A percentile compares a stretch with the other conserved stretches of the same genome.
These are phyloP conservation scores for Suhomyces canberraensis DNA, from an alignment of 805 yeast genomes.

Conservation along the genomic window DNA sequence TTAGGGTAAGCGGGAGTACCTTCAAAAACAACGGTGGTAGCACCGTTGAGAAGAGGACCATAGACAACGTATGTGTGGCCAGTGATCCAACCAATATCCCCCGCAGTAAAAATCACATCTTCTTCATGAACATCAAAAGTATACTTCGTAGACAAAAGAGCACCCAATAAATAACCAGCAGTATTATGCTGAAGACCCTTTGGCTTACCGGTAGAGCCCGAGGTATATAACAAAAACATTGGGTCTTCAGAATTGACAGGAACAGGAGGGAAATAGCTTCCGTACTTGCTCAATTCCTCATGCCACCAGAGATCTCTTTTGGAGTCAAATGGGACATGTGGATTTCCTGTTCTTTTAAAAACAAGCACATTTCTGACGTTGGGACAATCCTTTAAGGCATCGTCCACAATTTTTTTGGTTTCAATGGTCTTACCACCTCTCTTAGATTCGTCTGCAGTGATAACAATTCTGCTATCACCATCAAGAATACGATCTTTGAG, in stretches of 20 bases:
- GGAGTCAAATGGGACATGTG: constrained; percentile 64
- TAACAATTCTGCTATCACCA: constrained; percentile 80
- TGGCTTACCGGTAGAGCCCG: constrained; percentile 98
- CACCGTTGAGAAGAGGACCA: constrained; percentile 86
- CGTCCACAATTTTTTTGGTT: constrained; percentile 93
- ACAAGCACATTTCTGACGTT: constrained; percentile 81
- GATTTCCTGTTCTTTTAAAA: constrained; percentile 80
- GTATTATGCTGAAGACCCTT: constrained; percentile 96
- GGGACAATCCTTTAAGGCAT: constrained; percentile 76
- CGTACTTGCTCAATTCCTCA: constrained; percentile 76
- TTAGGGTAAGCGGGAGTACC: constrained; percentile 97
- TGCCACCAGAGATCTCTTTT: constrained; percentile 97
- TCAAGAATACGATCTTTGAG: constrained; percentile 86
- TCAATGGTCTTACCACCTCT: constrained; percentile 94
- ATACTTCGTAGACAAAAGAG: constrained; percentile 85
- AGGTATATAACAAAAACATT: constrained; percentile 88
- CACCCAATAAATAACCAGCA: constrained; percentile 92
- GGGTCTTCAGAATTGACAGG: constrained; percentile 93
- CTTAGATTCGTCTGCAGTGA: constrained; percentile 92
- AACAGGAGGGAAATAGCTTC: constrained; percentile 82
- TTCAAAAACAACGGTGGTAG: constrained; percentile 90
- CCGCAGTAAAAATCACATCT: constrained; percentile 92
- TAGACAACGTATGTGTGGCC: constrained; percentile 96
- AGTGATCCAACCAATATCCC: constrained; percentile 99
- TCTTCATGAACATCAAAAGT: constrained; percentile 89